A percentile compares a stretch with the other conserved stretches of the same genome.
Conservation (phyloP, 2,329 filamentous ascomycete genomes). For the Lachnellula suecica region DNA sequence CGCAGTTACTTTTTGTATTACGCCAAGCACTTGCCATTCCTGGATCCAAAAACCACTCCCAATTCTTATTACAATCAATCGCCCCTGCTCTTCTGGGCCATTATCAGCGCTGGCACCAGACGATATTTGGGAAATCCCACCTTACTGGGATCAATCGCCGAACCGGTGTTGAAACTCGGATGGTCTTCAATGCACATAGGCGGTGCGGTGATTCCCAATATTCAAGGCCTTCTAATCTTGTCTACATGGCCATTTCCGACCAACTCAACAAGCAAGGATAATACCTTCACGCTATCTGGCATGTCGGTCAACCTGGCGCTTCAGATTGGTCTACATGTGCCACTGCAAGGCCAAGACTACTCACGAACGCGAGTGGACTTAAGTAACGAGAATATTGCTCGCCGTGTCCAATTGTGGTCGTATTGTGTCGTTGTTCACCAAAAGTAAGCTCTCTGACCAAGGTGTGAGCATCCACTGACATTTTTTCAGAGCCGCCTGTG, state of each 20-base stretch:
- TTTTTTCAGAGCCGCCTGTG: conserved; percentile 10
- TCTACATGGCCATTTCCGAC: conserved; percentile 14
- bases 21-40: conserved; percentile 11
- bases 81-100: conserved; percentile 14
- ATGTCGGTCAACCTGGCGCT: conserved; percentile 13
- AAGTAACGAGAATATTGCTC: conserved; percentile 6
- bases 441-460: conserved; percentile 3
- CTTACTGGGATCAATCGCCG: conserved; percentile 5
- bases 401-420: conserved; percentile 11
- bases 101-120: conserved; percentile 11
- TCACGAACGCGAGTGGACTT: conserved; percentile 10
- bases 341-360: conserved; percentile 14
- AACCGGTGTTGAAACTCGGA: conserved; percentile 7
- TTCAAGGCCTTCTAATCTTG: conserved; percentile 14
- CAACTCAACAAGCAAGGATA: conserved; percentile 12
- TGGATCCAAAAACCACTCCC: conserved; percentile 10
- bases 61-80: conserved; percentile 14
- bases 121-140: conserved; percentile 7
- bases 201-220: conserved; percentile 10
- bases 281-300: conserved; percentile 11
- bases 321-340: conserved; percentile 15
- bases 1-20: conserved; percentile 11
- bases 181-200: conserved; percentile 14
- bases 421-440: conserved; percentile 15
- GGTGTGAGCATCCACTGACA: background rate